Conservation (phyloP, 352 stramenopile genomes). For the Peronosclerospora sorghi region DNA sequence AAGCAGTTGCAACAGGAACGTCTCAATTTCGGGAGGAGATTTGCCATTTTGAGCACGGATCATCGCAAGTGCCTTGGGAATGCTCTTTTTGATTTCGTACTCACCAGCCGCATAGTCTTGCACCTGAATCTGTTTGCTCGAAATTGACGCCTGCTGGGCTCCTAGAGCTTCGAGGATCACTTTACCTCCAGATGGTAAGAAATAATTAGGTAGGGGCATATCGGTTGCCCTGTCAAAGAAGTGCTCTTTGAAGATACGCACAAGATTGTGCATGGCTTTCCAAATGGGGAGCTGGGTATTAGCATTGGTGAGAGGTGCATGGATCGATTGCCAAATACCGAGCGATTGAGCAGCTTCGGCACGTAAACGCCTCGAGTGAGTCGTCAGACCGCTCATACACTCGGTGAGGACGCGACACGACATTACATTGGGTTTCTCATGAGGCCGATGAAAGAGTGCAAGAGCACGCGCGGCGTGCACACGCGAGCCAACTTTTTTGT, state of each 20-base stretch:
- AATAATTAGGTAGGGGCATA: constrained; percentile 84
- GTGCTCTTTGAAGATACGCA: constrained; percentile 85
- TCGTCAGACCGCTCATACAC: constrained; percentile 78
- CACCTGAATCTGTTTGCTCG: constrained; percentile 78
- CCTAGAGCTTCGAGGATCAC: constrained; percentile 68
- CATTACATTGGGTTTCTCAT: constrained; percentile 84
- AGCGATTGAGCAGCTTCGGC: constrained; percentile 66
- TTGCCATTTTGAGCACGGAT: constrained; percentile 71
- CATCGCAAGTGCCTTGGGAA: constrained; percentile 65
- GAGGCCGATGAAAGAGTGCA: constrained; percentile 62
- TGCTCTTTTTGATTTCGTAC: constrained; percentile 84
- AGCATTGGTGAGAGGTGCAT: constrained; percentile 68
- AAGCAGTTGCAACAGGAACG: constrained; percentile 66
- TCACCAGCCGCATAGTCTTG: constrained; percentile 78
- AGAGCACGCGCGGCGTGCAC: constrained; percentile 68
- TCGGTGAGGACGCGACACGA: constrained; percentile 74
- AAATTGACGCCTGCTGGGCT: constrained; percentile 71
- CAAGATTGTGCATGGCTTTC: constrained; percentile 80
- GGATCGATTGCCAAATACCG: constrained; percentile 79
- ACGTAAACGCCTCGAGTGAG: constrained; percentile 61
- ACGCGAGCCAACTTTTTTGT: constrained; percentile 76
- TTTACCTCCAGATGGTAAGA: constrained; percentile 72
- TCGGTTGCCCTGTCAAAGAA: constrained; percentile 74
- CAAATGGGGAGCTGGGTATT: constrained; percentile 74
- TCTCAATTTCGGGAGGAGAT: constrained; percentile 66